Conservation (phyloP, 306 rosid genomes). For the Senna siamea region DNA sequence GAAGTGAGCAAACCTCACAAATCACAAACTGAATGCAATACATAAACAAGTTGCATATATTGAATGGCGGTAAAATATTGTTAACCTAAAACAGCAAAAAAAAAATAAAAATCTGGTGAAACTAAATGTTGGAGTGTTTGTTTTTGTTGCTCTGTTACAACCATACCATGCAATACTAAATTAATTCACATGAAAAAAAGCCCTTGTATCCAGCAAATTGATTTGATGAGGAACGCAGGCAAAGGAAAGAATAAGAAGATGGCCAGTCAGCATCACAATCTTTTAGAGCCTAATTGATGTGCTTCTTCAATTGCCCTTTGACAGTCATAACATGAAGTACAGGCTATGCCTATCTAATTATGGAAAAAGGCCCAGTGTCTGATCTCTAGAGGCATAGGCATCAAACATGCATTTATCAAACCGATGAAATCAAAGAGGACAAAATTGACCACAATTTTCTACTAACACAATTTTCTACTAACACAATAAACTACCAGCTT, state of each 20-base stretch:
- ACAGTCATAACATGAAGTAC: neutral
- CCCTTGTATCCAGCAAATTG: slow-evolving; percentile 4
- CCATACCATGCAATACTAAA: neutral
- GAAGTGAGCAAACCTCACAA: neutral
- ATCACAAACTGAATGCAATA: slow-evolving; percentile 9
- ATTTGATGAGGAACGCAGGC: neutral
- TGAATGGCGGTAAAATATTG: neutral
- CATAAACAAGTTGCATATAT: neutral
- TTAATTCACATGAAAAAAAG: slow-evolving; percentile 12
- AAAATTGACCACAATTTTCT: neutral
- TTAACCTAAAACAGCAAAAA: too few species aligned
- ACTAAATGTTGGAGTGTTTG: neutral
- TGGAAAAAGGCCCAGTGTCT: neutral
- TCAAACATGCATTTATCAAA: slow-evolving; percentile 27
- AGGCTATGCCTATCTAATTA: neutral
- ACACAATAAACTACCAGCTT: slow-evolving; percentile 53
- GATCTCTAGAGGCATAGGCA: neutral
- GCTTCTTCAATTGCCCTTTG: neutral
- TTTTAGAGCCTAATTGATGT: neutral
- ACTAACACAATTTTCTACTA: slow-evolving; percentile 5
- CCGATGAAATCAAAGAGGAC: neutral
- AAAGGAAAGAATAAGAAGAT: slow-evolving; percentile 3
- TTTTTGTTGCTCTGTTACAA: too few species aligned
- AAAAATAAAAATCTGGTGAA: neutral
- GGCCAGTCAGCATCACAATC: too few species aligned